phyloP scores from a whole-genome alignment of 768 basidiomycete genomes.

The Mrakia gelida region DNA sequence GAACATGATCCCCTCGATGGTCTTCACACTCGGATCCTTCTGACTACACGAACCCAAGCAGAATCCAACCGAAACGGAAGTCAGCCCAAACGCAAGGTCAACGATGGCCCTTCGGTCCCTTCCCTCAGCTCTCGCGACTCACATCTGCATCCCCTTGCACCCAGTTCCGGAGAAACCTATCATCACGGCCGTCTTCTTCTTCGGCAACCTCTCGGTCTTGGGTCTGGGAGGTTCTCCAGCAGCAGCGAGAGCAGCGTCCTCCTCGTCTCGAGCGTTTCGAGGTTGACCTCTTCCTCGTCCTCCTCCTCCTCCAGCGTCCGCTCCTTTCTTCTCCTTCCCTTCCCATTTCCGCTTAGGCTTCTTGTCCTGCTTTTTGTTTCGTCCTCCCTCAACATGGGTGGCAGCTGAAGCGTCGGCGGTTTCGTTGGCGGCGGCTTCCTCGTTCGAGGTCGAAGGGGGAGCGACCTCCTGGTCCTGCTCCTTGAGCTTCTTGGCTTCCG shows the following conservation, averaged over 20 bases:
- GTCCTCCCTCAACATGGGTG: not conserved
- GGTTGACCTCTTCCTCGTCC: not conserved
- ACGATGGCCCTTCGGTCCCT: not conserved
- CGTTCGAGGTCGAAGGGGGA: not conserved
- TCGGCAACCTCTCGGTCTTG: constrained; percentile 52
- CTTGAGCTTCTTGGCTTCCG: constrained; percentile 11
- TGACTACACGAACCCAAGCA: constrained; percentile 52
- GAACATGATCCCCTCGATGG: constrained; percentile 88
- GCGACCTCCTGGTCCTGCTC: not conserved
- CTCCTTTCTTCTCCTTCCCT: constrained; percentile 1
- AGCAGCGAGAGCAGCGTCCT: not conserved
- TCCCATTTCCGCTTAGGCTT: constrained; percentile 14
- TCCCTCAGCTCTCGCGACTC: constrained; percentile 45
- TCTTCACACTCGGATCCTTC: constrained; percentile 53
- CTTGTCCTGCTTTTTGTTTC: not conserved
- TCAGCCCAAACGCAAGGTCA: not conserved
- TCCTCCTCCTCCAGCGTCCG: not conserved
- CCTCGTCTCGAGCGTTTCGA: not conserved
- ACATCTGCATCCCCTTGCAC: constrained; percentile 96
- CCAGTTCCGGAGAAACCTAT: constrained; percentile 77
- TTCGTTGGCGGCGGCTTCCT: not conserved
- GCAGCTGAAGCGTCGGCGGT: not conserved
- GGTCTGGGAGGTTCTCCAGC: not conserved
- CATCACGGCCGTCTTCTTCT: constrained; percentile 75
- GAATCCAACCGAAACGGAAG: not conserved